phyloP scores from a whole-genome alignment of 805 yeast genomes.

The Wickerhamomyces canadensis region DNA sequence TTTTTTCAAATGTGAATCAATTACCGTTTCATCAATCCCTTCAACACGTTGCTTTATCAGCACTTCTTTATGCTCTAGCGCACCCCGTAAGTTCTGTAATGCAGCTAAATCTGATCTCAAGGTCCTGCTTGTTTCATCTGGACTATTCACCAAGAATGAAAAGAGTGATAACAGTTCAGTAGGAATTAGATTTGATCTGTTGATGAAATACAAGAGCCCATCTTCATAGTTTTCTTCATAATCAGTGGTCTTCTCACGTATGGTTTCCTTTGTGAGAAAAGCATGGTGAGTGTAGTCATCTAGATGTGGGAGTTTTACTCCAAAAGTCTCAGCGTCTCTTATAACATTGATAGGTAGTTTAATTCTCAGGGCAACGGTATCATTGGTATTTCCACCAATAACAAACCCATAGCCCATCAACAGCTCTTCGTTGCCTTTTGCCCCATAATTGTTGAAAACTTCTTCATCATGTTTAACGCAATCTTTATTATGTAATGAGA shows the following conservation, averaged over 20 bases:
- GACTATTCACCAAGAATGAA: constrained; percentile 29
- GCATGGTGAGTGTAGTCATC: constrained; percentile 38
- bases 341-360: constrained; percentile 32
- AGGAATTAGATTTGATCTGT: constrained; percentile 18
- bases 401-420: constrained; percentile 77
- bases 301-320: constrained; percentile 32
- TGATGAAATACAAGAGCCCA: constrained; percentile 31
- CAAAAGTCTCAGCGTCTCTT: constrained; percentile 28
- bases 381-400: constrained; percentile 46
- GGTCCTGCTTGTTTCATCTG: constrained; percentile 28
- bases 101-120: constrained; percentile 56
- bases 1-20: constrained; percentile 19
- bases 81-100: constrained; percentile 45
- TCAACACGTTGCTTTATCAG: constrained; percentile 13
- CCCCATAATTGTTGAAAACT: constrained; percentile 79
- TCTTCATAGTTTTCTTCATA: constrained; percentile 17
- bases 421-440: constrained; percentile 84
- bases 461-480: constrained; percentile 31
- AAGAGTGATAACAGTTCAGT: constrained; percentile 26
- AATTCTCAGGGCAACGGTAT: constrained; percentile 57
- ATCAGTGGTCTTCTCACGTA: constrained; percentile 1
- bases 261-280: constrained; percentile 21
- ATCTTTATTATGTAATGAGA: constrained; percentile 16
- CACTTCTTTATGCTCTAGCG: constrained; percentile 44
- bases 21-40: constrained; percentile 1